Conservation (phyloP, 2,329 filamentous ascomycete species). For the Aspergillus ibericus region DNA sequence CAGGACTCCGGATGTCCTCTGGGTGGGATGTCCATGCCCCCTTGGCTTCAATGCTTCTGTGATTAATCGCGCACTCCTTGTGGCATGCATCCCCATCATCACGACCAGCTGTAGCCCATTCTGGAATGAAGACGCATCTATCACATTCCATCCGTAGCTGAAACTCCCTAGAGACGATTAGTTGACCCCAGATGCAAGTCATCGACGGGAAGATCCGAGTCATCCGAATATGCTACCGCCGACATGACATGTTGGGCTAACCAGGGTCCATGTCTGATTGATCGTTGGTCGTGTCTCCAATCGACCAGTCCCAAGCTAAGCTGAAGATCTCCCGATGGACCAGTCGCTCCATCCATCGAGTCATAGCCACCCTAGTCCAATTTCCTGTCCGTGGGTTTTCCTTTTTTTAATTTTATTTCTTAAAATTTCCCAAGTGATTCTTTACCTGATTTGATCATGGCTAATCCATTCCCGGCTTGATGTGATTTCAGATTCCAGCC, state of each 20-base stretch:
- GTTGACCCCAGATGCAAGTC: conserved; percentile 23
- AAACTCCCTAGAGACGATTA: conserved; percentile 7
- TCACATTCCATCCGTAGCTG: not conserved
- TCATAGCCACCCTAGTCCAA: no score
- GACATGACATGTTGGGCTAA: conserved; percentile 25
- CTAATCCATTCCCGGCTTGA: no score
- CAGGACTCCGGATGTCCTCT: no score
- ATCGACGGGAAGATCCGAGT: conserved; percentile 27
- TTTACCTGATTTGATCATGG: no score
- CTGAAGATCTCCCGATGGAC: conserved; percentile 26
- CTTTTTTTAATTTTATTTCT: no score
- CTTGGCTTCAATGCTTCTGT: not conserved
- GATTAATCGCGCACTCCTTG: not conserved
- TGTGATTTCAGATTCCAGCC: no score
- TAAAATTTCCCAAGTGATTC: no score
- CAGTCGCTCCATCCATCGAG: not conserved
- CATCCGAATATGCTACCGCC: conserved; percentile 14
- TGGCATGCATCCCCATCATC: not conserved
- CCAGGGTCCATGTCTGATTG: conserved; percentile 16
- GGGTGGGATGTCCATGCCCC: no score
- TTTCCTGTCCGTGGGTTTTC: no score
- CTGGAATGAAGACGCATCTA: conserved; percentile 15
- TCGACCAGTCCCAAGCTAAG: conserved; percentile 25
- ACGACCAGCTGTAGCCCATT: no score
- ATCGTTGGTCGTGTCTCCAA: conserved; percentile 20